Conservation (phyloP, 441 rosid species). For the Pelargonium myrrhifolium region DNA sequence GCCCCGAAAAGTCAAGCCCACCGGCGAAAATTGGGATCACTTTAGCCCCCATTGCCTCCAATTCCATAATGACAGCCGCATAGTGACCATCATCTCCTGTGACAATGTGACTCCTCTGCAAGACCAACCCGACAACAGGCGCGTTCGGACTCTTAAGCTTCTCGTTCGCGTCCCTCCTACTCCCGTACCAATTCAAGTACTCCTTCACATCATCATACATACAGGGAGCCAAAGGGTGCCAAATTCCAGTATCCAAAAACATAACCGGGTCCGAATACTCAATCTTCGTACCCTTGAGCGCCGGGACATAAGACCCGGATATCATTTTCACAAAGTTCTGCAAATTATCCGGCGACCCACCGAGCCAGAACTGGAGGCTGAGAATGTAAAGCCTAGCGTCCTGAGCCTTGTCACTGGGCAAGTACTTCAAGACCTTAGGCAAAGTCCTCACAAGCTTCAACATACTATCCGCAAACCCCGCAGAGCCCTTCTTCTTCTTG, state of each 20-base stretch:
- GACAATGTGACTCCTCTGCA: conserved; percentile 97
- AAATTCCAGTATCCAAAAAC: conserved; percentile 83
- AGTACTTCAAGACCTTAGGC: conserved; percentile 85
- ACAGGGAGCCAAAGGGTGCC: conserved; percentile 95
- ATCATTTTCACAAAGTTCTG: conserved; percentile 96
- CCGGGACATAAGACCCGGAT: conserved; percentile 86
- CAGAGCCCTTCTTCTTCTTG: conserved; percentile 75
- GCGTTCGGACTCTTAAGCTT: conserved; percentile 61
- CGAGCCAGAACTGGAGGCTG: conserved; percentile 2
- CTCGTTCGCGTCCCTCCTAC: conserved; percentile 70
- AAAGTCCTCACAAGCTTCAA: conserved; percentile 86
- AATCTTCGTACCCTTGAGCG: conserved; percentile 63
- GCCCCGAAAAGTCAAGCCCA: conserved; percentile 93
- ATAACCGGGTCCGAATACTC: conserved; percentile 90
- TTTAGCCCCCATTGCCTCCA: conserved; percentile 95
- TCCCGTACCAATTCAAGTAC: conserved; percentile 87
- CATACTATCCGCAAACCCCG: conserved; percentile 98
- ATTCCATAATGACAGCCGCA: conserved; percentile 97
- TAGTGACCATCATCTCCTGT: conserved; percentile 96
- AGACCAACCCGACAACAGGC: conserved; percentile 67
- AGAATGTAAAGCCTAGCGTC: conserved; percentile 90
- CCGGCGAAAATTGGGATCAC: conserved; percentile 92
- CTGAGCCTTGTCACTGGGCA: conserved; percentile 93
- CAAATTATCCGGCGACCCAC: conserved; percentile 88
- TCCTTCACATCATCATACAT: conserved; percentile 97